Evolutionary conservation across 441 rosid species (phyloP), one percentile per base, ranked within the genome.

Genomic region (Croton laevigatus): DNA sequence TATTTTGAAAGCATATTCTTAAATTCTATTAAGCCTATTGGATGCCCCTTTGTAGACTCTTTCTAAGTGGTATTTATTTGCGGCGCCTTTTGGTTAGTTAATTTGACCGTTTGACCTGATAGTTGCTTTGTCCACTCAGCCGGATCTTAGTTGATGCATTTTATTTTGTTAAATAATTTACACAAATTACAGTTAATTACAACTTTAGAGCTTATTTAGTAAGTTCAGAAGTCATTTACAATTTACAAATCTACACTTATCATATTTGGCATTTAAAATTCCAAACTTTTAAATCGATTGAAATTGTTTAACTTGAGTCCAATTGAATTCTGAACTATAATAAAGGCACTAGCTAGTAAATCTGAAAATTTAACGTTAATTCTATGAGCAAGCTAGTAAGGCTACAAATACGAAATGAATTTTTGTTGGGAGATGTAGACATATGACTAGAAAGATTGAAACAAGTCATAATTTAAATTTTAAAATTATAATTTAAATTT

Each of bases 41-140:
- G 72, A 74, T 58, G 20, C 66, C 69, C 44, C 52, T 22, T 55
- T 57, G 34, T 59, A 14, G 61, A 76, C 27, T 49, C 58, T 72
- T 37, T 71, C 8, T 66, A 46, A 78, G 73, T 80, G 82, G 68
- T 75, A 77, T 83, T 80, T 79, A 72, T 70, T 69, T 68, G 78
- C 86, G 73, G 54, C 66, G 34, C 78, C 82, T 57, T 72, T 71
- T 70, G 53, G 52, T 65, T 78, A 45, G 53, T 58, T 63, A 58
- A 73, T 7, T 45, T 53, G 53, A 69, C 37, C 68, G 73, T 63
- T 75, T 53, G 51, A 68, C 80, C 78, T 68, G 67, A 71, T 80
- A 73, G 27, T 70, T 42, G 62, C 34, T 66, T 77, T 66, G 20
- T 65, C 67, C 51, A 51, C 54, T 74, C 66, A 66, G 59, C 53